Base-by-base conservation (phyloP, 1,284 basidiomycete species). In the Cryptococcus depauperatus region DNA sequence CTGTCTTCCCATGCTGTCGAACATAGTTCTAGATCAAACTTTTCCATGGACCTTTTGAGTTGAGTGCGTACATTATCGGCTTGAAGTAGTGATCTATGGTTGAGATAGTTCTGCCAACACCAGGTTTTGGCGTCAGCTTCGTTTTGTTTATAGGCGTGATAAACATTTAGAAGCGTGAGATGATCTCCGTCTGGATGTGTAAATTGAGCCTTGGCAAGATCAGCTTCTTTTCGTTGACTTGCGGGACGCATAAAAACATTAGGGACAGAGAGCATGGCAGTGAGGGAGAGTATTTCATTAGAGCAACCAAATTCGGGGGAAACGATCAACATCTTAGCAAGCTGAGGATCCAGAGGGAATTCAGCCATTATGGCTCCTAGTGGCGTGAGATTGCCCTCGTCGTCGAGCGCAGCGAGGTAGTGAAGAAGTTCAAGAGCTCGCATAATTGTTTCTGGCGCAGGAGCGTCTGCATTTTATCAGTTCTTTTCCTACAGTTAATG, bases 401-500 rank as follows among this genome's bases (percentile, higher is more conserved):
- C 91, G 63, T 98, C 90, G 50, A 98, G 76, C 0, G 92, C 93
- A 4, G 83, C 81, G 23, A 98, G 77, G 70, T 85, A 95, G 65
- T 97, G 95, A 44, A 99, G 76, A 45, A 97, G 72, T 70, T 98
- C 95, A 42, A 99, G 74, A 3, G 93, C 95, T 48, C 95, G 83
- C 92, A 98, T 97, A 46, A 98, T 79, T 3, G 91, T 96, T 68
- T 98, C 95, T 4, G 93, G 93, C 4, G 95, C 93, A 0, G 92
- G 91, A 0, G 89, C 86, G 69, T 95, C 90, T 44, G 44, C 16
- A 19, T 19, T 21, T n/a, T 7, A 25, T 50, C 46, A 54, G 45
- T n/a, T n/a, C n/a, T n/a, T n/a, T n/a, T n/a, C 47, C 21, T 10
- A 28, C 18, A 34, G 11, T 25, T 19, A 10, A n/a, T 19, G 11